Base-by-base conservation (phyloP, 768 basidiomycete species). In the Hortiboletus flavorubellus region DNA sequence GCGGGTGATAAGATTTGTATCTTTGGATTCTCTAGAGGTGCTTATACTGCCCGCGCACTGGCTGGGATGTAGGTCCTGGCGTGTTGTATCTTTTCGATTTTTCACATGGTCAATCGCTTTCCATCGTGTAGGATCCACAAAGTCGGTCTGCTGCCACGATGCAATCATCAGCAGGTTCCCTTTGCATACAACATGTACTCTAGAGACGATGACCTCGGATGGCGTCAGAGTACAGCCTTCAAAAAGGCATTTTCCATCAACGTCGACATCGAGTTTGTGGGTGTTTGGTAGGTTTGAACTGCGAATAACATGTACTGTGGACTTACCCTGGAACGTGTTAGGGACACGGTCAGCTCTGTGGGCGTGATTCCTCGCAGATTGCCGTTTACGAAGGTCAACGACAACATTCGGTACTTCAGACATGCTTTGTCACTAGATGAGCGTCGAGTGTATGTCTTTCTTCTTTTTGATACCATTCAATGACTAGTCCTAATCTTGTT, bases 21-120 rank as follows among this genome's bases (percentile, higher is more conserved):
- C 4, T 91, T 92, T 63, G 91, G 89, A 0, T 91, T 91, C 68
- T 90, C 89, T 4, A 75, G 90, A 52, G 89, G 89, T 16, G 87
- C 87, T 41, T 90, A 81, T 59, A 85, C 86, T 21, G 80, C 81
- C 21, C 80, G 89, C 45, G 86, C 86, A 3, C 73, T 88, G 15
- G 87, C 84, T 14, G 89, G 88, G 52, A 90, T 90, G 87, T 80
- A 53, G 67, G 79, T 54, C 15, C 62, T 16, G 59, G n/a, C 33
- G 8, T 23, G 8, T 21, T 21, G 21, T 8, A 7, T 46, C 10
- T 8, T 0, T 29, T 1, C 14, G 12, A 29, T 41, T 29, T 21
- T 38, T 33, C 14, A 15, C n/a, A 6, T 11, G 1, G 1, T 15
- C 40, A 4, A 54, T 26, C 8, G 2, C 45, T 51, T 46, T 37